phyloP scores from a whole-genome alignment of 768 basidiomycete species.

The Termitomyces sp. region DNA sequence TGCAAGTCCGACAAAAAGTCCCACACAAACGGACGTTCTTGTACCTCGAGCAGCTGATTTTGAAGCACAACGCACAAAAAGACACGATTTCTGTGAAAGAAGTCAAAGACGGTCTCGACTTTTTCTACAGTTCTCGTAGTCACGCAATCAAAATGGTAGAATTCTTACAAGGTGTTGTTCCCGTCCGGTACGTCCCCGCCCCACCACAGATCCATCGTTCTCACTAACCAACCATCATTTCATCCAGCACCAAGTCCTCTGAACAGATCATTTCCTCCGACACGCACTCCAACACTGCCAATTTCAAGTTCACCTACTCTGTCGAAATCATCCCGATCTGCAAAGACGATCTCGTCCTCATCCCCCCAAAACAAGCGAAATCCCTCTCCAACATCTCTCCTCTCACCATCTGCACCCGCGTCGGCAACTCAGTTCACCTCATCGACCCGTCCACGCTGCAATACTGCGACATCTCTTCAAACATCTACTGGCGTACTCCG shows the following conservation, averaged over 20 bases:
- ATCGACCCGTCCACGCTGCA: conserved; percentile 89
- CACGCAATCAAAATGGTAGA: conserved; percentile 98
- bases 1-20: conserved; percentile 99
- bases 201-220: neutral
- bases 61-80: conserved; percentile 96
- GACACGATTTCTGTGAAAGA: conserved; percentile 94
- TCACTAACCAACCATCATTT: neutral
- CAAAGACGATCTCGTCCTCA: conserved; percentile 95
- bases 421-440: conserved; percentile 89
- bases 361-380: conserved; percentile 81
- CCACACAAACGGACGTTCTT: conserved; percentile 97
- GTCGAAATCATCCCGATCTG: conserved; percentile 97
- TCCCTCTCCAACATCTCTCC: conserved; percentile 86
- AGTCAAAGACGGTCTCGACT: conserved; percentile 92
- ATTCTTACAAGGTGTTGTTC: conserved; percentile 85
- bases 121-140: conserved; percentile 89
- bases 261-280: conserved; percentile 94
- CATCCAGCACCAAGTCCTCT: conserved; percentile 78
- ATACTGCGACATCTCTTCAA: conserved; percentile 72
- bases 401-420: conserved; percentile 83
- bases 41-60: conserved; percentile 94
- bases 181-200: conserved; percentile 62
- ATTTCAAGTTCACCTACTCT: conserved; percentile 97
- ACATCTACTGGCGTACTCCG: conserved; percentile 88
- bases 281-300: conserved; percentile 88